Conservation (phyloP, 805 yeast genomes). For the Wickerhamiella shivajii region DNA sequence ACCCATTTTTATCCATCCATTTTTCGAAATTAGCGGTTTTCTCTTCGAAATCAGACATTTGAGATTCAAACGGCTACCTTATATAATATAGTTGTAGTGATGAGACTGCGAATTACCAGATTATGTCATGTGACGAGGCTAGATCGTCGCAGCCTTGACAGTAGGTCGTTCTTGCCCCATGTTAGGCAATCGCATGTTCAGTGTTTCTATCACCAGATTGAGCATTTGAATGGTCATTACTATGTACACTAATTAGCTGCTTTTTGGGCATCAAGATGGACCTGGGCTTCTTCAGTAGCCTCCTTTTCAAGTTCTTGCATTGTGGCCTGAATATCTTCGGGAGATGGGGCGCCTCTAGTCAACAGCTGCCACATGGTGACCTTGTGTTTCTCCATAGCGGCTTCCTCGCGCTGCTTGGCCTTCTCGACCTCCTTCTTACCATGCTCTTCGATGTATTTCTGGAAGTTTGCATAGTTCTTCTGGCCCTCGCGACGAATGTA, state of each 20-base stretch:
- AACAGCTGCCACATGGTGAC: conserved; percentile 73
- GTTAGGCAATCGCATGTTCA: conserved; percentile 1
- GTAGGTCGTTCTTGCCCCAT: no score
- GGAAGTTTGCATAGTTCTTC: conserved; percentile 70
- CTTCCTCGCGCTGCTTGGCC: conserved; percentile 39
- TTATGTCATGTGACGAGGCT: no score
- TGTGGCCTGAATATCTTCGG: conserved; percentile 23
- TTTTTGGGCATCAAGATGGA: conserved; percentile 2
- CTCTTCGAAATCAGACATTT: no score
- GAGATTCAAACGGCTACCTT: no score
- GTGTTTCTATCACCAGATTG: conserved; percentile 10
- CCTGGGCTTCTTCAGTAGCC: conserved; percentile 8
- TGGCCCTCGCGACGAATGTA: conserved; percentile 84
- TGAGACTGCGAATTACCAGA: no score
- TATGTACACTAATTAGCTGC: conserved; percentile 13
- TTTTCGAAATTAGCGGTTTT: conserved; percentile 30
- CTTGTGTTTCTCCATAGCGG: conserved; percentile 68
- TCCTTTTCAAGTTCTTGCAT: conserved; percentile 12
- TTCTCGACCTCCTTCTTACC: conserved; percentile 38
- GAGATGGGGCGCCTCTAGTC: conserved; percentile 42
- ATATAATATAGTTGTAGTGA: no score
- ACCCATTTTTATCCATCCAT: conserved; percentile 34
- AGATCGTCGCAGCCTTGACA: no score
- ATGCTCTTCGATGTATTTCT: conserved; percentile 73
- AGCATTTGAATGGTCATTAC: conserved; percentile 1